Evolutionary conservation across 768 basidiomycete genomes (phyloP).

Genomic region (Pulveroboletus frians): DNA sequence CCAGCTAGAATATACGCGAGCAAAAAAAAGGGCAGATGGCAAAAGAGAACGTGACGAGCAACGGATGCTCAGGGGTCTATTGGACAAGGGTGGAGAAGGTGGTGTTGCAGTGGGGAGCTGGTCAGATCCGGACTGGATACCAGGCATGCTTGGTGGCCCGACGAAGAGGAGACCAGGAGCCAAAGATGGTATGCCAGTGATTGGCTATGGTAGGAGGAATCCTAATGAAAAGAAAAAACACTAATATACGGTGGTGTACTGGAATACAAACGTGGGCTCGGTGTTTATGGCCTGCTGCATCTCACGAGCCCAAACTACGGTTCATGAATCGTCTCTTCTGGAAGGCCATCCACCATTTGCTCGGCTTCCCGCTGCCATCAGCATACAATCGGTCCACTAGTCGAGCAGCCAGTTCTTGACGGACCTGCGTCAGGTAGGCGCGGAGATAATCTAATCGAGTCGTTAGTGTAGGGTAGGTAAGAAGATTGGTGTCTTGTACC

Average conservation of each 20-base stretch:
- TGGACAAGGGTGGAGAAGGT: slow-evolving; percentile 46
- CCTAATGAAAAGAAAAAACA: slow-evolving; percentile 74
- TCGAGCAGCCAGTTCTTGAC: slow-evolving; percentile 86
- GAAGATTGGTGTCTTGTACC: slow-evolving; percentile 46
- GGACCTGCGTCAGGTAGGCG: slow-evolving; percentile 85
- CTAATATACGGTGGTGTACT: slow-evolving; percentile 18
- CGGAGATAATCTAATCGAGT: slow-evolving; percentile 70
- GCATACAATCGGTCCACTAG: slow-evolving; percentile 87
- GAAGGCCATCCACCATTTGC: slow-evolving; percentile 99
- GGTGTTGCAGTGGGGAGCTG: slow-evolving; percentile 65
- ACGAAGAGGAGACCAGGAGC: slow-evolving; percentile 62
- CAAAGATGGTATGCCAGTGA: slow-evolving; percentile 69
- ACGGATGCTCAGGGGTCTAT: slow-evolving; percentile 56
- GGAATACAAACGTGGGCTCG: slow-evolving; percentile 13
- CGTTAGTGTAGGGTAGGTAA: slow-evolving; percentile 4
- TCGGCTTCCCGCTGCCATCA: slow-evolving; percentile 89
- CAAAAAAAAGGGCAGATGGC: slow-evolving; percentile 70
- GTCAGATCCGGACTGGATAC: slow-evolving; percentile 96
- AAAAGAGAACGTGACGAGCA: slow-evolving; percentile 72
- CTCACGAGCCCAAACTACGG: slow-evolving; percentile 70
- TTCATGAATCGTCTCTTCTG: slow-evolving; percentile 97
- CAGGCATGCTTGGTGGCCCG: slow-evolving; percentile 66
- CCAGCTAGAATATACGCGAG: slow-evolving; percentile 81
- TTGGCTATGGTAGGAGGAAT: slow-evolving; percentile 86
- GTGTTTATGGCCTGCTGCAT: neutral